Conservation (phyloP, 2,329 filamentous ascomycete genomes). For the Botrytis sinoallii region DNA sequence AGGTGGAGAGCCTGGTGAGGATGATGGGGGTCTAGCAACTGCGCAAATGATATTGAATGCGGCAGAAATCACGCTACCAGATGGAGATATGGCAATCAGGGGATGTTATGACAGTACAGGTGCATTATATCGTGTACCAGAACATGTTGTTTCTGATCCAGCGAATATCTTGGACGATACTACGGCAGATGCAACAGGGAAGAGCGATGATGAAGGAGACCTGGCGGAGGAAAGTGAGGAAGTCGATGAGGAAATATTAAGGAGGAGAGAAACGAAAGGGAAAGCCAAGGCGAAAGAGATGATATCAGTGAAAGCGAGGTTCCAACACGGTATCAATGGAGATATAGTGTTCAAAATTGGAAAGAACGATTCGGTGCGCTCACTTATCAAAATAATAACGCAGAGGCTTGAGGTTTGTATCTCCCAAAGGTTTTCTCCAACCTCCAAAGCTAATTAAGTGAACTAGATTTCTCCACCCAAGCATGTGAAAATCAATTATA, state of each 20-base stretch:
- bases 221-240: slow-evolving; percentile 28
- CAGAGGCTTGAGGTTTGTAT: slow-evolving; percentile 60
- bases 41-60: slow-evolving; percentile 81
- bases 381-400: slow-evolving; percentile 59
- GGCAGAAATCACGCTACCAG: slow-evolving; percentile 70
- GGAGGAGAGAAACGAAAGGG: slow-evolving; percentile 49
- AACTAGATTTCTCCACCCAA: slow-evolving; percentile 52
- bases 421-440: neutral
- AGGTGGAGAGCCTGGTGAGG: slow-evolving; percentile 39
- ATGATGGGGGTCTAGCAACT: slow-evolving; percentile 50
- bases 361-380: slow-evolving; percentile 61
- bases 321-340: slow-evolving; percentile 48
- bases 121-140: slow-evolving; percentile 65
- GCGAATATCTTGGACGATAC: slow-evolving; percentile 17
- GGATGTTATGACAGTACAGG: slow-evolving; percentile 69
- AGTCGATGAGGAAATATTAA: slow-evolving; percentile 43
- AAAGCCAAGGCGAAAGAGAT: slow-evolving; percentile 34
- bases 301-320: slow-evolving; percentile 30
- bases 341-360: slow-evolving; percentile 59
- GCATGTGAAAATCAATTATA: slow-evolving; percentile 70
- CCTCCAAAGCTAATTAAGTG: slow-evolving; percentile 11
- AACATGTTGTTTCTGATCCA: slow-evolving; percentile 62
- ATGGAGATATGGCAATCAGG: slow-evolving; percentile 65
- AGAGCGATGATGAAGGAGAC: slow-evolving; percentile 28
- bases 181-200: slow-evolving; percentile 36